Base-by-base conservation (phyloP, 345 rosid genomes). In the Syzygium oleosum region DNA sequence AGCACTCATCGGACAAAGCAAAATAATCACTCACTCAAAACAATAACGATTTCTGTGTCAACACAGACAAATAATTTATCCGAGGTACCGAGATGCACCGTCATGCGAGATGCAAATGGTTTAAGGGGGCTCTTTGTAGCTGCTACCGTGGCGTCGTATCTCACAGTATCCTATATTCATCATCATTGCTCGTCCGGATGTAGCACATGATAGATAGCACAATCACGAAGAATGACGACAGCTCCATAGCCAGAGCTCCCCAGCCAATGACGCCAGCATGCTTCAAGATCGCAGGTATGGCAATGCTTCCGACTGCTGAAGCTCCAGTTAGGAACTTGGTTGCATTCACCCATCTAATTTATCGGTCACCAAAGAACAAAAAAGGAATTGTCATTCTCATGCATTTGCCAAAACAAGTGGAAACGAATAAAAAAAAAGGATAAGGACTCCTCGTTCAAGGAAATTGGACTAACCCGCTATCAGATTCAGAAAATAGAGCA, bases 281-380 rank as follows among this genome's bases (percentile, higher is more conserved):
- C 93, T 95, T 98, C 85, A 98, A 91, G 87, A 98, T 96, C 73
- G 91, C 93, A 5, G 99, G 99, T 90, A 98, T 96, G 11, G 99
- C 99, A 29, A 98, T 91, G 92, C 99, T 98, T 91, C 99, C 99
- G 31, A 98, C 83, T 6, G 95, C 94, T 43, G 99, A 96, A 87
- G 98, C 97, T 86, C 99, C 99, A 0, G 99, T 94, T 93, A 98
- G 88, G 92, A 96, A 98, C 94, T 98, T 96, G 54, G 99, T 96
- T 58, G 95, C 97, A 52, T 93, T 98, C 84, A 92, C 95, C 99
- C 99, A 98, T n/a, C 98, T 98, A 91, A 87, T 85, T 52, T 83
- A 88, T 85, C 46, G 87, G 80, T 80, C 56, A 87, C 87, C 8
- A 55, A 51, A 34, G 84, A 41, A 63, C 52, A 46, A n/a, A 2